Base-by-base conservation (phyloP, 306 rosid genomes). In the Dryas octopetala region DNA sequence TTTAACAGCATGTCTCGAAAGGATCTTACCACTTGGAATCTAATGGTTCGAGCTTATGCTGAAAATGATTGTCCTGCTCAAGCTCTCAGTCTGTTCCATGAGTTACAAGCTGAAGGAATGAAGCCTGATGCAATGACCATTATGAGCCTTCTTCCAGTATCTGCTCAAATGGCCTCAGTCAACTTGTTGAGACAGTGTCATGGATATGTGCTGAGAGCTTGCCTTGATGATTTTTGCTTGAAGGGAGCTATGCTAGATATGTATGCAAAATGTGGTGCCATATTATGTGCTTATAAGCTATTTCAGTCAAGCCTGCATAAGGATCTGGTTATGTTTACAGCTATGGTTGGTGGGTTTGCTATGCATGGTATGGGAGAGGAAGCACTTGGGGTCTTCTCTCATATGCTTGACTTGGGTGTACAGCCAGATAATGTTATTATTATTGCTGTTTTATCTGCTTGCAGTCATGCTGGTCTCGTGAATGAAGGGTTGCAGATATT, bases 11-110 rank as follows among this genome's bases (percentile, higher is more conserved):
- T 88, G 92, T 74, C 86, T 79, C 87, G 89, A 70, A 86, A 87
- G n/a, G 93, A 91, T 84, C 89, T 91, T 79, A 91, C 96, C 80
- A 87, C 94, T 19, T 93, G 97, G 97, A 94, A 91, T 87, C 88
- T 91, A 40, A 86, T 94, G 98, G 75, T 94, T 66, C 86, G 88
- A 49, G 96, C 82, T 73, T 87, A 89, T 75, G 96, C 91, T 5
- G 91, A 86, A 75, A 94, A 91, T 70, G 91, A 87, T 78, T 77
- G 86, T 85, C 87, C 83, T 61, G 88, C 72, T 80, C 85, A 84
- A 78, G 91, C 97, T 63, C 77, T 90, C 49, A 61, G 46, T 69
- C 59, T 91, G 83, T 79, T 87, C 71, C 66, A 5, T 5, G 84
- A 82, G 79, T 83, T 94, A 76, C 95, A 90, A 78, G 74, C 81